phyloP scores from a whole-genome alignment of 164 flowering plant genomes.

The Aristolochia californica region DNA sequence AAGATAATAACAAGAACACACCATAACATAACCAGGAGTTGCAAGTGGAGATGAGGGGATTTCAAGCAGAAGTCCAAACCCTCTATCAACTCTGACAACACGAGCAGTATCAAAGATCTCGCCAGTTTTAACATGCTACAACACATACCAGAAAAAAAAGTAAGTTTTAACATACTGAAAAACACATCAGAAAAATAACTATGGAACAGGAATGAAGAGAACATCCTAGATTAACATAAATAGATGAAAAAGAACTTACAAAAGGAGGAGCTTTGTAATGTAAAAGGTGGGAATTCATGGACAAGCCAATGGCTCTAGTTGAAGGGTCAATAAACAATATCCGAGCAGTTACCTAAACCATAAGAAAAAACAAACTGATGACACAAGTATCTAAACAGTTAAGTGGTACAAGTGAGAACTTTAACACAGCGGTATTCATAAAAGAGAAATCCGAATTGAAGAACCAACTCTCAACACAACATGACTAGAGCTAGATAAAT shows the following conservation, averaged over 20 bases:
- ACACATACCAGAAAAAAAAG: not conserved
- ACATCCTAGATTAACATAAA: not conserved
- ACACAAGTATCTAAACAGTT: not conserved
- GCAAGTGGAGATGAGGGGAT: conserved; percentile 57
- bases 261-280: conserved; percentile 64
- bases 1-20: conserved; percentile 24
- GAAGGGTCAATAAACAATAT: conserved; percentile 87
- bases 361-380: conserved; percentile 1
- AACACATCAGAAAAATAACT: not conserved
- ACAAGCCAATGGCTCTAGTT: conserved; percentile 91
- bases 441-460: too few relatives aligned
- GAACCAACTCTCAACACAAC: too few relatives aligned
- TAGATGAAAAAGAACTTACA: conserved; percentile 31
- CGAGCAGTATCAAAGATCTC: conserved; percentile 71
- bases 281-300: conserved; percentile 79
- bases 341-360: conserved; percentile 73
- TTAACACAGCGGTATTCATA: too few relatives aligned
- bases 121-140: conserved; percentile 65
- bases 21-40: conserved; percentile 74
- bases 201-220: not conserved
- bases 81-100: conserved; percentile 81
- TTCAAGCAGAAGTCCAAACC: conserved; percentile 77
- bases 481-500: too few relatives aligned
- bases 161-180: not conserved
- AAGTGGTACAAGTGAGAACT: too few relatives aligned